Conservation (phyloP, 2,329 filamentous ascomycete genomes). For the Pyrenophora teres region DNA sequence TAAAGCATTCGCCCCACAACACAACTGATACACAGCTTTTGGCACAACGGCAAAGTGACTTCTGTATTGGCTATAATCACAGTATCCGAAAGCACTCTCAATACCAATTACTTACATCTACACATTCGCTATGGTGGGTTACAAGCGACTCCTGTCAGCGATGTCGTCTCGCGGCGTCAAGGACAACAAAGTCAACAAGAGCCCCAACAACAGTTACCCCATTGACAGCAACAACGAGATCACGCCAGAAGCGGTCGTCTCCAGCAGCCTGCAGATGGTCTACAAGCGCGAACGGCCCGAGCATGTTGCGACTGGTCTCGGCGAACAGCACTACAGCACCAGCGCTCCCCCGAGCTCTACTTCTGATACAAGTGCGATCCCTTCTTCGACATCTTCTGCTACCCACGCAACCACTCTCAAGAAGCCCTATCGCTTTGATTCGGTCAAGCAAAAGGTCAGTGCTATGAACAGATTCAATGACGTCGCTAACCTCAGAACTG, state of each 20-base stretch:
- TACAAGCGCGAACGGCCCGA: neutral
- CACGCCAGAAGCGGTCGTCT: neutral
- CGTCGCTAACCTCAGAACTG: neutral
- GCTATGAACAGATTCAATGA: neutral
- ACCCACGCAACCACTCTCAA: neutral
- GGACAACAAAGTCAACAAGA: neutral
- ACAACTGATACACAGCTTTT: neutral
- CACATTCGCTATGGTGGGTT: constrained; percentile 54
- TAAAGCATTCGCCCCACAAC: neutral
- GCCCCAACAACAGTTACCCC: neutral
- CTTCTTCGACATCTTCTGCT: neutral
- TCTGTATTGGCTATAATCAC: neutral
- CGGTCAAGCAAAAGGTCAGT: neutral
- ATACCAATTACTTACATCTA: constrained; percentile 19
- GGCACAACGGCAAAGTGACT: neutral
- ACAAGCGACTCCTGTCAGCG: constrained; percentile 1
- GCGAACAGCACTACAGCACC: neutral
- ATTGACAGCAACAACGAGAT: neutral
- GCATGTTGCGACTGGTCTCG: neutral
- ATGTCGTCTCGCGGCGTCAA: neutral
- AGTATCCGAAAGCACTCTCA: neutral
- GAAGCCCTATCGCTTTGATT: constrained; percentile 2
- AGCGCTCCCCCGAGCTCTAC: neutral
- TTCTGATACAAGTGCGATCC: neutral
- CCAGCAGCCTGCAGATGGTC: neutral